Evolutionary conservation across 139 green algal species (phyloP), one percentile per base, ranked within the genome.

Genomic region (Chlorella vulgaris): DNA sequence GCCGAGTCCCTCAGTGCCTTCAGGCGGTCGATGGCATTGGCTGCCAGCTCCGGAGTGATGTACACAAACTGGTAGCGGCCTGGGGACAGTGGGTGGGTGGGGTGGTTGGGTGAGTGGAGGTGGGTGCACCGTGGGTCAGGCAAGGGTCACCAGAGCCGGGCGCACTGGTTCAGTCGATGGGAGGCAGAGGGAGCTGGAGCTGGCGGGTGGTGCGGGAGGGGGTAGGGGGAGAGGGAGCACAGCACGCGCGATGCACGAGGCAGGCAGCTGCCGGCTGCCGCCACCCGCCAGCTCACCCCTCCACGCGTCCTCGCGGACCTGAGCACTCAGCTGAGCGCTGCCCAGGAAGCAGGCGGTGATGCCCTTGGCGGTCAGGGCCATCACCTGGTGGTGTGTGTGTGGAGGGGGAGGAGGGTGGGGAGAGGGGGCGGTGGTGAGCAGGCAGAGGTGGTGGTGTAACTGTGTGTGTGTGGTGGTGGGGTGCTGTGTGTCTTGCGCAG

Each of bases 21-120:
- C 76, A 94, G 83, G n/a, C 68, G 36, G 18, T 76, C 35, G 0
- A 79, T 60, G 10, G 51, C 66, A 36, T 66, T 65, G 26, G 53
- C 74, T 1, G 86, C 88, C 40, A 91, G 80, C 89, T 95, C 91
- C 0, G 91, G 91, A 0, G 91, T 95, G 26, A 95, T 82, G 82
- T 94, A 94, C 3, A 95, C 53, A 21, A 93, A 75, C 39, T 83
- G 62, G 78, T 86, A 92, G 31, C 81, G 74, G n/a, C 90, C 90
- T 28, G 60, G 36, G 28, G 6, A 55, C 10, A 50, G 42, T 15
- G 66, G 1, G 40, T 15, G 43, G 43, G 4, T 19, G 31, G 31
- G 29, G n/a, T n/a, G n/a, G n/a, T n/a, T n/a, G n/a, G n/a, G n/a
- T n/a, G n/a, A n/a, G n/a, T n/a, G n/a, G n/a, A n/a, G n/a, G n/a